Evolutionary conservation across 306 rosid genomes (phyloP), one percentile per base, ranked within the genome.

Genomic region (Calophaca sinica): DNA sequence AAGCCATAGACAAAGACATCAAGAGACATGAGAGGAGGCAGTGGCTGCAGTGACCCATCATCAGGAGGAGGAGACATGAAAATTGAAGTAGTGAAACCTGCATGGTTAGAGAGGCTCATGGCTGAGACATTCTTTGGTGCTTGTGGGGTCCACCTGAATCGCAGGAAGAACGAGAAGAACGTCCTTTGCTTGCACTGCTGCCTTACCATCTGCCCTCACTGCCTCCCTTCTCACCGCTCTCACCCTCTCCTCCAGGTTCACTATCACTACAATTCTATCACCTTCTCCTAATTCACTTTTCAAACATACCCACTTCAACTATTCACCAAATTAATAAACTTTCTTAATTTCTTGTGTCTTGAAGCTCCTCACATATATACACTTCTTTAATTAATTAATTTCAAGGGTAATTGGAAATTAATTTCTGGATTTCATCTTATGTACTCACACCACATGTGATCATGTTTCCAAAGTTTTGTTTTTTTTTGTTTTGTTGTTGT

Each of bases 221-320:
- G 98, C 78, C 86, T 93, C 67, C 88, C 94, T 46, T 80, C 90
- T 29, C 98, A 90, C 79, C 86, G 76, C 54, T 73, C 85, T 5
- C 98, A 93, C 33, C 98, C 98, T 45, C 98, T 93, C 12, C 94
- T 93, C 65, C 96, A 93, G 98, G 98, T 64, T 9, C n/a, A n/a
- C 1, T 3, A 2, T 44, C 8, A 9, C 1, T 44, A 7, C 5
- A 3, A 9, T 44, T 44, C 12, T 44, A 39, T 39, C 45, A 39
- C 45, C 8, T 39, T 7, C 45, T 39, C 5, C 12, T 9, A 7
- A 2, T 12, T 44, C 12, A 42, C 49, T 32, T 32, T 32, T 3
- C 3, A 1, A 7, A 12, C 0, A 8, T 8, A 6, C 48, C 9
- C 9, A 8, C 2, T 38, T 3, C 7, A 38, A 4, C n/a, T n/a